Evolutionary conservation across 164 flowering plant genomes (phyloP).

Genomic region (Sedum album): DNA sequence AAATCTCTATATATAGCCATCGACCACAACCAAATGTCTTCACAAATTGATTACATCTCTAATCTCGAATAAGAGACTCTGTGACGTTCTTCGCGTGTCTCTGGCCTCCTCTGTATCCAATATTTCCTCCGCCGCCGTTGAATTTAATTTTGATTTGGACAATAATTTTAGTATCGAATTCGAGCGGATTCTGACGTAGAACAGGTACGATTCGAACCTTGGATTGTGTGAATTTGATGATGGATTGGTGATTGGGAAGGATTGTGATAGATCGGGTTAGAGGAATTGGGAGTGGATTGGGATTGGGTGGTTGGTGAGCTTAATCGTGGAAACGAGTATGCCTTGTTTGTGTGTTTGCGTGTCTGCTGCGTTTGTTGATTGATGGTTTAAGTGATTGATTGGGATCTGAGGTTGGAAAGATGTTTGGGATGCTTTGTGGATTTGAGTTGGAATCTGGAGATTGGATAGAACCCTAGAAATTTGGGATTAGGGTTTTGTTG

Average conservation of each 20-base stretch:
- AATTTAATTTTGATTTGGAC: not conserved
- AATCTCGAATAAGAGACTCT: constrained; percentile 16
- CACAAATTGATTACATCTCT: constrained; percentile 18
- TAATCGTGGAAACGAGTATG: not conserved
- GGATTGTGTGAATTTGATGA: not conserved
- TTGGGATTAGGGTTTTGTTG: not conserved
- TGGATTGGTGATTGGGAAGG: not conserved
- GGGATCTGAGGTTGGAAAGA: not conserved
- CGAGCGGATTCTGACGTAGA: too few relatives aligned
- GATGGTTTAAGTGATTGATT: not conserved
- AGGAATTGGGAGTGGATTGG: not conserved
- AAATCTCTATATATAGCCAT: constrained; percentile 52
- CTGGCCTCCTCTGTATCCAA: constrained; percentile 8
- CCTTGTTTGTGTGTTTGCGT: not conserved
- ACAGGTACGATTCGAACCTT: constrained; percentile 21
- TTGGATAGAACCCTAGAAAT: constrained; percentile 1
- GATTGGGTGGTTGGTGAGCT: not conserved
- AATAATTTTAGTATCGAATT: constrained; percentile 14
- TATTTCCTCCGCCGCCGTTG: constrained; percentile 1
- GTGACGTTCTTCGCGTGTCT: constrained; percentile 4
- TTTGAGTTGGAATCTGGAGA: not conserved
- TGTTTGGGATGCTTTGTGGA: not conserved
- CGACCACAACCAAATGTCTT: constrained; percentile 2
- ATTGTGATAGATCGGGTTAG: not conserved
- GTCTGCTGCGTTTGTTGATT: too few relatives aligned